phyloP scores from a whole-genome alignment of 495 filamentous ascomycete genomes.

The Pseudevernia furfuracea region DNA sequence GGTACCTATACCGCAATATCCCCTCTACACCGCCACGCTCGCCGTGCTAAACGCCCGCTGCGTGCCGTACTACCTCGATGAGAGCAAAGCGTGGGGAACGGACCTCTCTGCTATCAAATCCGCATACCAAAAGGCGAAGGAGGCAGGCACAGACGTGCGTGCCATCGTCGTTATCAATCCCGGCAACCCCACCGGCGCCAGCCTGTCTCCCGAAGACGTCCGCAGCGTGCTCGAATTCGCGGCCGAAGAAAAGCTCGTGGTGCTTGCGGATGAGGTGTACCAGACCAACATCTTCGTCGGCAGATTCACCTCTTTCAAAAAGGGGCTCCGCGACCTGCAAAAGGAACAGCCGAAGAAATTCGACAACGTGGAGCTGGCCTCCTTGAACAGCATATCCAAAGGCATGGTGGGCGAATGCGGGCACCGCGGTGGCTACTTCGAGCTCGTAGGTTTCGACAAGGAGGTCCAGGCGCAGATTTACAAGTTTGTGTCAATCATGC shows the following conservation, averaged over 20 bases:
- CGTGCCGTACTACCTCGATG: slow-evolving; percentile 89
- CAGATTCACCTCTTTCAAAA: slow-evolving; percentile 91
- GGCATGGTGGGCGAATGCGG: slow-evolving; percentile 98
- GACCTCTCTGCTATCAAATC: slow-evolving; percentile 65
- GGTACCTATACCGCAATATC: slow-evolving; percentile 95
- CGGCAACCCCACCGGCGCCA: slow-evolving; percentile 92
- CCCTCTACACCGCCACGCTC: slow-evolving; percentile 92
- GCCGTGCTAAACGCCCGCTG: slow-evolving; percentile 74
- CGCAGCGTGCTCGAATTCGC: slow-evolving; percentile 75
- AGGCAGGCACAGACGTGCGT: slow-evolving; percentile 73
- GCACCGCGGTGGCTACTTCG: slow-evolving; percentile 94
- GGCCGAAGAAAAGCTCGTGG: slow-evolving; percentile 73
- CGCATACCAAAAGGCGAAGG: slow-evolving; percentile 61
- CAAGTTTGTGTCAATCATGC: slow-evolving; percentile 92
- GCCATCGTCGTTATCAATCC: slow-evolving; percentile 97
- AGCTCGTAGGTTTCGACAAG: slow-evolving; percentile 80
- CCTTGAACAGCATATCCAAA: slow-evolving; percentile 81
- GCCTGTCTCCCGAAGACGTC: slow-evolving; percentile 69
- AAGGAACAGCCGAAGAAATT: slow-evolving; percentile 62
- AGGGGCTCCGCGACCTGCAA: slow-evolving; percentile 76
- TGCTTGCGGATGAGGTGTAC: slow-evolving; percentile 96
- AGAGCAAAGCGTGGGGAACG: slow-evolving; percentile 78
- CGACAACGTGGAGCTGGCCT: slow-evolving; percentile 79
- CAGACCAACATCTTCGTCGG: slow-evolving; percentile 96
- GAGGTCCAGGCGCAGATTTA: slow-evolving; percentile 89